A percentile compares a stretch with the other conserved stretches of the same genome.
These are phyloP conservation scores for Fusarium napiforme DNA, from an alignment of 2,329 filamentous ascomycete genomes.

Conservation along the genomic window DNA sequence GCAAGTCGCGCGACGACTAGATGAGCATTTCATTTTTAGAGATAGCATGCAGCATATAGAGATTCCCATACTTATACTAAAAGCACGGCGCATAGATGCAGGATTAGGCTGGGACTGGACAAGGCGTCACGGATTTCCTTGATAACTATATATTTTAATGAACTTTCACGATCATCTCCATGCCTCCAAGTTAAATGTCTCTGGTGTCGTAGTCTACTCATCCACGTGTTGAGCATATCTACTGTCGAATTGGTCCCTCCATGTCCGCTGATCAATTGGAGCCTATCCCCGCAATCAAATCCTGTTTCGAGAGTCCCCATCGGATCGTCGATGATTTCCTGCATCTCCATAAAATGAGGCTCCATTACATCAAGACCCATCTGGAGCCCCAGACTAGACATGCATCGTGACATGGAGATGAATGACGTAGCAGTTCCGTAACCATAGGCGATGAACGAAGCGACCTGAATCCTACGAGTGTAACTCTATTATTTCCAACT, in stretches of 20 bases:
- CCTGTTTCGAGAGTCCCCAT: constrained; percentile 2
- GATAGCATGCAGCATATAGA: constrained; percentile 30
- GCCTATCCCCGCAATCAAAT: constrained; percentile 11
- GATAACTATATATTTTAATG: constrained; percentile 16
- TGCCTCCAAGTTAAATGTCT: rapidly evolving
- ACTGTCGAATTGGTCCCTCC: neutral
- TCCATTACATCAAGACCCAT: constrained; percentile 28
- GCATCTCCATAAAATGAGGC: constrained; percentile 27
- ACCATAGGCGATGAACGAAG: neutral
- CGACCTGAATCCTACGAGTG: neutral
- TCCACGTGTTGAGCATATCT: too few species aligned
- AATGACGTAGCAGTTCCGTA: constrained; percentile 1
- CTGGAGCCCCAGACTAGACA: constrained; percentile 18
- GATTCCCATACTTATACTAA: constrained; percentile 19
- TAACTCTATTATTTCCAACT: too few species aligned
- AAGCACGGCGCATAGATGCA: constrained; percentile 24
- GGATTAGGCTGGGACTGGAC: neutral
- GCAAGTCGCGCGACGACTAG: constrained; percentile 23
- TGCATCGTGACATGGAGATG: neutral
- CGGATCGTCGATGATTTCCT: constrained; percentile 17
- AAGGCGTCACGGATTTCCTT: constrained; percentile 21
- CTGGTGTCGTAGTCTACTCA: neutral
- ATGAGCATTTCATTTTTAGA: neutral
- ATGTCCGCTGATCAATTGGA: neutral
- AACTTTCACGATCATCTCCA: neutral